These are phyloP conservation scores for Endothia cerciana DNA, from an alignment of 2,329 filamentous ascomycete species.

Conservation along the genomic window DNA sequence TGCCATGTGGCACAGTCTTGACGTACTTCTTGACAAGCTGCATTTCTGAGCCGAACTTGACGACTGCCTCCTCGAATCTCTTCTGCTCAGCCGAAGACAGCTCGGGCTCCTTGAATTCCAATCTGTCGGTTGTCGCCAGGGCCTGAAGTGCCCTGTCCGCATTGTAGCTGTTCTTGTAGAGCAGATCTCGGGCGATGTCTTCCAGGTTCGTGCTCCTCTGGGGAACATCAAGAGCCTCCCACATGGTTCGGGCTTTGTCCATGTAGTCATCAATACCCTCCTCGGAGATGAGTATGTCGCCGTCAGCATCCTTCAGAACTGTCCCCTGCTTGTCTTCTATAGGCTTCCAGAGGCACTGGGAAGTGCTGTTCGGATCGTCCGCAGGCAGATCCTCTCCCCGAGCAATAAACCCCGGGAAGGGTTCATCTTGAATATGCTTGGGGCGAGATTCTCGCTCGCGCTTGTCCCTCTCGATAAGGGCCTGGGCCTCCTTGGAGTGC, in stretches of 20 bases:
- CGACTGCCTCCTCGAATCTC: conserved; percentile 88
- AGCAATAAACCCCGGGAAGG: conserved; percentile 74
- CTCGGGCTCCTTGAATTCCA: conserved; percentile 82
- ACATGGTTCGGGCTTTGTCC: conserved; percentile 66
- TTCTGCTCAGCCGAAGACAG: conserved; percentile 78
- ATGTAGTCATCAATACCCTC: conserved; percentile 73
- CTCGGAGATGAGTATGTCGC: conserved; percentile 42
- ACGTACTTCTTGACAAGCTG: conserved; percentile 82
- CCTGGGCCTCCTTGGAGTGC: conserved; percentile 76
- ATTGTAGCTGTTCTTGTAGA: conserved; percentile 75
- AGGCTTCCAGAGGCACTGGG: conserved; percentile 77
- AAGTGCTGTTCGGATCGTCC: conserved; percentile 75
- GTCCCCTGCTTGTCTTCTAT: conserved; percentile 46
- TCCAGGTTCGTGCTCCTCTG: conserved; percentile 82
- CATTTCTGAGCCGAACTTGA: conserved; percentile 90
- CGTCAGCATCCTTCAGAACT: conserved; percentile 22
- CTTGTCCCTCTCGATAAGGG: conserved; percentile 81
- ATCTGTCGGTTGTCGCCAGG: conserved; percentile 69
- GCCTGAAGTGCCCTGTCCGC: conserved; percentile 70
- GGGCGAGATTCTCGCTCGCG: conserved; percentile 78
- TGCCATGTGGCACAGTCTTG: conserved; percentile 76
- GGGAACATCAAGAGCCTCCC: conserved; percentile 70
- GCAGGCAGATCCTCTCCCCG: conserved; percentile 78
- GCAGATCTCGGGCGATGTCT: conserved; percentile 77
- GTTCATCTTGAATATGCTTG: conserved; percentile 93